A percentile compares a stretch with the other conserved stretches of the same genome.
These are phyloP conservation scores for Prunus salicina DNA, from an alignment of 306 rosid genomes.

Conservation along the genomic window DNA sequence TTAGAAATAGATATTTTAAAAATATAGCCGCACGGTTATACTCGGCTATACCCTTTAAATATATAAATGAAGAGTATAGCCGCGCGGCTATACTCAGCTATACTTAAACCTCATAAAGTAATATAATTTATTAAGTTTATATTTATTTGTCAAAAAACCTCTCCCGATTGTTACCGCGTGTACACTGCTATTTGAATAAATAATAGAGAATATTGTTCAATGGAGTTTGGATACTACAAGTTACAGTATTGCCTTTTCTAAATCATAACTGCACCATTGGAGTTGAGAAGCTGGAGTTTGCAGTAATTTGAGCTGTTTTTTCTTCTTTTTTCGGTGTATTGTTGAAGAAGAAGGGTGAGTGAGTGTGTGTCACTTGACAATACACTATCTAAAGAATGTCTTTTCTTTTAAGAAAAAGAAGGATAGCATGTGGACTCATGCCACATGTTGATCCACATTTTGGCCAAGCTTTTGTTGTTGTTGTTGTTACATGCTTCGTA, in stretches of 20 bases:
- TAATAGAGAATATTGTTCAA: not conserved
- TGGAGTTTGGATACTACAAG: not conserved
- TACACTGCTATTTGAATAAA: not conserved
- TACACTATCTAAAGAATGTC: not conserved
- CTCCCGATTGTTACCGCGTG: not conserved
- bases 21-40: too few species aligned
- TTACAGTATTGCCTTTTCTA: not conserved
- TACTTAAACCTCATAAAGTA: too few species aligned
- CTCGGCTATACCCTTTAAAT: too few species aligned
- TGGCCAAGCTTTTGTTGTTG: not conserved
- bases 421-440: not conserved
- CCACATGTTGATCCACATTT: not conserved
- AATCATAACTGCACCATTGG: not conserved
- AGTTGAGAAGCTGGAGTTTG: too few species aligned
- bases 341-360: too few species aligned
- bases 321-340: too few species aligned
- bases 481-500: not conserved
- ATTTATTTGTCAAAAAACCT: too few species aligned
- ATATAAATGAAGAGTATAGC: too few species aligned
- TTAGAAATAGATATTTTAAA: too few species aligned
- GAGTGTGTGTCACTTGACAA: not conserved
- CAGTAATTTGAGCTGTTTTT: too few species aligned
- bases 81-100: too few species aligned
- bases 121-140: too few species aligned
- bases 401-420: not conserved